A percentile compares a stretch with the other conserved stretches of the same genome.
Evolutionary conservation across 2,329 filamentous ascomycete genomes (phyloP).

Genomic region (Leptographium galeiforme): DNA sequence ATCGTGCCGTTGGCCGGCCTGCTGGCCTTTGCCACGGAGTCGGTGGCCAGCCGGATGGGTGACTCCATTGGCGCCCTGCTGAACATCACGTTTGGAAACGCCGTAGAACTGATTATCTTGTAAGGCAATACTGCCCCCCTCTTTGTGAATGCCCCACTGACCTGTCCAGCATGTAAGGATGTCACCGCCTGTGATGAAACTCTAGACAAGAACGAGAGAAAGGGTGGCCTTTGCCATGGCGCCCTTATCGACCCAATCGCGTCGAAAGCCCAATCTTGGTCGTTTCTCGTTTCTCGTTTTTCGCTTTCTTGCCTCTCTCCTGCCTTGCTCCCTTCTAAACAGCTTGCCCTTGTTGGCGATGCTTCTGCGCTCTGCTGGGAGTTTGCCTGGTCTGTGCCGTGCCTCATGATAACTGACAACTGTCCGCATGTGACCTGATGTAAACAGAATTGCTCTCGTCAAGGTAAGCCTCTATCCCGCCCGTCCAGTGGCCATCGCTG

Average conservation of each 20-base stretch:
- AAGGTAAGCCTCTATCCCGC: conserved; percentile 35
- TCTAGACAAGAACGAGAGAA: conserved; percentile 32
- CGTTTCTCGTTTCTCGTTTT: not conserved
- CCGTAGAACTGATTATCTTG: conserved; percentile 70
- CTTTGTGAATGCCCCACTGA: not conserved
- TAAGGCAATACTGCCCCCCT: conserved; percentile 18
- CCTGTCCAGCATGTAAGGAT: conserved; percentile 32
- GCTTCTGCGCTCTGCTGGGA: not conserved
- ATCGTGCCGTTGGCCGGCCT: conserved; percentile 63
- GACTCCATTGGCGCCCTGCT: conserved; percentile 78
- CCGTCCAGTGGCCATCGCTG: not conserved
- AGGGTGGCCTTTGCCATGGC: conserved; percentile 40
- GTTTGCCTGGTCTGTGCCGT: not conserved
- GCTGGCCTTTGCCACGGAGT: conserved; percentile 61
- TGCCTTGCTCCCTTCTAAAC: not conserved
- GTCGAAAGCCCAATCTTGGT: conserved; percentile 22
- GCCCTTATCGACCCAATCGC: conserved; percentile 39
- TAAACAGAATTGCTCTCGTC: conserved; percentile 55
- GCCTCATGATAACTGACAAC: conserved; percentile 18
- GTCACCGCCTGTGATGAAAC: conserved; percentile 24
- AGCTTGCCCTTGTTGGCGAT: not conserved
- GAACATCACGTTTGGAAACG: conserved; percentile 76
- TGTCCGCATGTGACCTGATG: conserved; percentile 8
- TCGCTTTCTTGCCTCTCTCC: conserved; percentile 1
- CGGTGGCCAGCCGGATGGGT: conserved; percentile 57